Percentiles rank a stretch among this genome's conserved stretches.
These are phyloP conservation scores for Termitomyces sp. DNA, from an alignment of 768 basidiomycete species.

Conservation along the genomic window DNA sequence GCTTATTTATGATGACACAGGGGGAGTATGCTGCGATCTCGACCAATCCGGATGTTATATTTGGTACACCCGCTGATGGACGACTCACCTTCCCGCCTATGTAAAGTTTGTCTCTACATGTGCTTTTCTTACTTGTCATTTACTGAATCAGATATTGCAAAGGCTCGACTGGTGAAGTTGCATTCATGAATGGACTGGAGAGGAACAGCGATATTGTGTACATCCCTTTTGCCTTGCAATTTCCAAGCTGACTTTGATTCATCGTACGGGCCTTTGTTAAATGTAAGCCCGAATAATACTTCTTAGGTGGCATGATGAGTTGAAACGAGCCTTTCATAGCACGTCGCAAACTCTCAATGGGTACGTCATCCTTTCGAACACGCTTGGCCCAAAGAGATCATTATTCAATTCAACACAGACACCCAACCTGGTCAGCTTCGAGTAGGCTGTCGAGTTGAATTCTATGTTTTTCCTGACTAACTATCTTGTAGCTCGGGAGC, in stretches of 20 bases:
- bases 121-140: background rate
- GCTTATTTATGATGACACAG: slow-evolving; percentile 14
- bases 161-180: slow-evolving; percentile 53
- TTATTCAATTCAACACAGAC: slow-evolving; percentile 26
- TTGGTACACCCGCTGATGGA: slow-evolving; percentile 36
- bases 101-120: slow-evolving; percentile 33
- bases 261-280: slow-evolving; percentile 53
- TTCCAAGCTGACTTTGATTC: slow-evolving; percentile 16
- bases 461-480: background rate
- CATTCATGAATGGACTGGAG: slow-evolving; percentile 63
- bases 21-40: slow-evolving; percentile 58
- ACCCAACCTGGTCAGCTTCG: slow-evolving; percentile 55
- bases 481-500: slow-evolving; percentile 34
- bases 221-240: background rate
- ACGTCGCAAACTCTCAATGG: slow-evolving; percentile 50
- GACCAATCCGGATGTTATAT: slow-evolving; percentile 41
- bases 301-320: background rate
- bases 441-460: slow-evolving; percentile 31
- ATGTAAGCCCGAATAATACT: slow-evolving; percentile 22
- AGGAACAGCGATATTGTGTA: slow-evolving; percentile 35
- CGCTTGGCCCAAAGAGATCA: slow-evolving; percentile 1
- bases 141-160: background rate
- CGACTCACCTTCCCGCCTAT: slow-evolving; percentile 50
- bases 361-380: slow-evolving; percentile 21
- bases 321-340: slow-evolving; percentile 25